phyloP scores from a whole-genome alignment of 176 grass and related monocot genomes.

The Triticum urartu region DNA sequence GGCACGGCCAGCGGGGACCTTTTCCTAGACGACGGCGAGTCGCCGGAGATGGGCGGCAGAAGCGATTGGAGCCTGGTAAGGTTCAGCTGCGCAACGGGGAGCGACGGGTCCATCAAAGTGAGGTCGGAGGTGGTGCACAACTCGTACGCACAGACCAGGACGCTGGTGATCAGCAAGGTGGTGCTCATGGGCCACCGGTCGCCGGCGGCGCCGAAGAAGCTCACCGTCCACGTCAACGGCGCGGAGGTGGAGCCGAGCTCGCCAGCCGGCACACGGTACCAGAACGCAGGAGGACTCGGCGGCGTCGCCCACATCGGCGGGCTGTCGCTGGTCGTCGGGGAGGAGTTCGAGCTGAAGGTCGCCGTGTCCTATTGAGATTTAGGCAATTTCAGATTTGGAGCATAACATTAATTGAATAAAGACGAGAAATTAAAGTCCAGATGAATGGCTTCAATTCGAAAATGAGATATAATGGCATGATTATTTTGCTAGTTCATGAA shows the following conservation, averaged over 20 bases:
- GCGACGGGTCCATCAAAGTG: slow-evolving; percentile 16
- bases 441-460: background rate
- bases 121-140: slow-evolving; percentile 58
- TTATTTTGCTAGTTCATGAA: too few relatives aligned
- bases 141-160: slow-evolving; percentile 36
- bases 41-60: too few relatives aligned
- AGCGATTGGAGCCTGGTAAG: slow-evolving; percentile 45
- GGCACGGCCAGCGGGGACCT: too few relatives aligned
- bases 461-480: too few relatives aligned
- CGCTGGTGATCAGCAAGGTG: slow-evolving; percentile 50
- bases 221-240: slow-evolving; percentile 33
- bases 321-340: slow-evolving; percentile 46
- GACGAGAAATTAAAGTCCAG: background rate
- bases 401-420: background rate
- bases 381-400: background rate
- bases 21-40: too few relatives aligned
- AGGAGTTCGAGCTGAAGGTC: slow-evolving; percentile 69
- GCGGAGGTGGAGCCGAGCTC: slow-evolving; percentile 26
- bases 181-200: slow-evolving; percentile 51
- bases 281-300: slow-evolving; percentile 13
- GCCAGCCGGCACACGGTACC: background rate
- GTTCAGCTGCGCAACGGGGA: slow-evolving; percentile 29
- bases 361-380: slow-evolving; percentile 16
- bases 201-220: background rate
- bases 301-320: slow-evolving; percentile 38